phyloP scores from a whole-genome alignment of 768 basidiomycete species.

The Hirschioporus abietinus region DNA sequence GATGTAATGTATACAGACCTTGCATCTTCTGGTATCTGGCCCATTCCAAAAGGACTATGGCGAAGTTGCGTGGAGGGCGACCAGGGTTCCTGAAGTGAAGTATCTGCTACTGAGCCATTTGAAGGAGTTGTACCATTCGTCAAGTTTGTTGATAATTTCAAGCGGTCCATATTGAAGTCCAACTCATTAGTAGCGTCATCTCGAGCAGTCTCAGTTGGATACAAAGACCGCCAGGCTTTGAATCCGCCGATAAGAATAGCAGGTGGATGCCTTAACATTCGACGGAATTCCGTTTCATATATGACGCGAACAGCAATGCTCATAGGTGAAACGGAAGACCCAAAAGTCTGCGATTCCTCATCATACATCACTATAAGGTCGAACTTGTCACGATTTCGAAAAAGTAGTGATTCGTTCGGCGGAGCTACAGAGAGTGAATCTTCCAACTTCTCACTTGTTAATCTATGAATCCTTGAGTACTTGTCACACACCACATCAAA shows the following conservation, averaged over 20 bases:
- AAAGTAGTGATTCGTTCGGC: slow-evolving; percentile 63
- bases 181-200: slow-evolving; percentile 13
- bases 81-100: not conserved
- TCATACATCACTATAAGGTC: slow-evolving; percentile 89
- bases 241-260: slow-evolving; percentile 83
- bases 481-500: not conserved
- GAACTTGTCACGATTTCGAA: slow-evolving; percentile 80
- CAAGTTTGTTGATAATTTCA: not conserved
- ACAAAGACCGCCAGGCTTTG: slow-evolving; percentile 61
- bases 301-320: slow-evolving; percentile 61
- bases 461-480: slow-evolving; percentile 35
- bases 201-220: slow-evolving; percentile 28
- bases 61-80: slow-evolving; percentile 4
- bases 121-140: slow-evolving; percentile 5
- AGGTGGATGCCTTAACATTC: slow-evolving; percentile 67
- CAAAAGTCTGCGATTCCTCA: slow-evolving; percentile 48
- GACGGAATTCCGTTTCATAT: slow-evolving; percentile 66
- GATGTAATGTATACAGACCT: not conserved
- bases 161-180: not conserved
- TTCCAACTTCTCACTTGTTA: slow-evolving; percentile 65
- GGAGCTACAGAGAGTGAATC: slow-evolving; percentile 69
- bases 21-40: slow-evolving; percentile 2
- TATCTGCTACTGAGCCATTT: slow-evolving; percentile 2
- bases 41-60: slow-evolving; percentile 1
- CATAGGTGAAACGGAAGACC: slow-evolving; percentile 45